Percentiles rank a stretch among this genome's conserved stretches.
Evolutionary conservation across 2,329 filamentous ascomycete genomes (phyloP).

Genomic region (Pseudogymnoascus sp.): DNA sequence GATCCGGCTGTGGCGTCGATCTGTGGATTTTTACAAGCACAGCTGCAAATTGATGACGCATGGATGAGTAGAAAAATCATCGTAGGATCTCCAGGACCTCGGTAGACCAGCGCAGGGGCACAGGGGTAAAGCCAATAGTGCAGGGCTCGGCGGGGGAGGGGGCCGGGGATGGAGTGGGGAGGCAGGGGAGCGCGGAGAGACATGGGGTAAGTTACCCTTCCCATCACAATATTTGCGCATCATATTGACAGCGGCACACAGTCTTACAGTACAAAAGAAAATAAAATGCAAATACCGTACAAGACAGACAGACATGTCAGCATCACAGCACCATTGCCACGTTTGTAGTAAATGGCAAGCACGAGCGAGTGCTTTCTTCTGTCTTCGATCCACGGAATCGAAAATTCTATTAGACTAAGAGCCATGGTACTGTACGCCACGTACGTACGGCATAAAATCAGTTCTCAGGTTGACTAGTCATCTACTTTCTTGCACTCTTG

Average conservation of each 20-base stretch:
- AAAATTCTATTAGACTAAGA: neutral
- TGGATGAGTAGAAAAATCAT: neutral
- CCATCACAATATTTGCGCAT: neutral
- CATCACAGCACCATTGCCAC: neutral
- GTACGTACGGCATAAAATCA: neutral
- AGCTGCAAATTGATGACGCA: conserved; percentile 1
- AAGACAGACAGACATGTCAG: too few species aligned
- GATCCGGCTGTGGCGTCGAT: neutral
- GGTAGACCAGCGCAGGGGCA: neutral
- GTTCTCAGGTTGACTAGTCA: neutral
- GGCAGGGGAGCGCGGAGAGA: neutral
- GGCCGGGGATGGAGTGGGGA: neutral
- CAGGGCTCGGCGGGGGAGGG: neutral
- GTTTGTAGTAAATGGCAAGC: neutral
- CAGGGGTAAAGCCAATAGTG: conserved; percentile 1
- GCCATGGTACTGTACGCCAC: too few species aligned
- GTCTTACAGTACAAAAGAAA: too few species aligned
- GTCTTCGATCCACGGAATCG: neutral
- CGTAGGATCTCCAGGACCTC: neutral
- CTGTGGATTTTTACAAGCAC: neutral
- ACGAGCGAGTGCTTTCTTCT: neutral
- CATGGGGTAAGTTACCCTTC: neutral
- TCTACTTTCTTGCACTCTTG: neutral
- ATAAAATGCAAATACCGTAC: too few species aligned
- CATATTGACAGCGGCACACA: conserved; percentile 6